A percentile compares a stretch with the other conserved stretches of the same genome.
Evolutionary conservation across 176 grass and related monocot species (phyloP).

Genomic region (Aegilops speltoides): DNA sequence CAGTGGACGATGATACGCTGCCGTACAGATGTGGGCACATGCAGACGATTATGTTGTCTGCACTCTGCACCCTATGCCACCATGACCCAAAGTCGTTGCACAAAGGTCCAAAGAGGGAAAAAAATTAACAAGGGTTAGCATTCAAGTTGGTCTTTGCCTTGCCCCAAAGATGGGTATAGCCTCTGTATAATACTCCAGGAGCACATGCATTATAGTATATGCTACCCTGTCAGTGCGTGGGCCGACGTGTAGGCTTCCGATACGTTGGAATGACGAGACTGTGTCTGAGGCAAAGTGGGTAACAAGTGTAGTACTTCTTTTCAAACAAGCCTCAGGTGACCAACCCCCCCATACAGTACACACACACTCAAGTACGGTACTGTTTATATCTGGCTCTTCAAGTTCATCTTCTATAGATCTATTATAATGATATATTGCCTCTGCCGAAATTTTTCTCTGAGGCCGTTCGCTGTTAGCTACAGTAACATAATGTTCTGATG

Average conservation of each 20-base stretch:
- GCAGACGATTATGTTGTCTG: background rate
- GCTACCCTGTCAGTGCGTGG: background rate
- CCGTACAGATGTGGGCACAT: background rate
- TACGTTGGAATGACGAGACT: background rate
- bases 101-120: background rate
- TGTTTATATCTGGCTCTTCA: no score
- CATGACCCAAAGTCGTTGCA: background rate
- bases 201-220: background rate
- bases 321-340: background rate
- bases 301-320: background rate
- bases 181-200: background rate
- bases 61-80: background rate
- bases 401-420: no score
- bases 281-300: background rate
- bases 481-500: no score
- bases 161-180: background rate
- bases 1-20: background rate
- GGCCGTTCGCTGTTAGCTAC: no score
- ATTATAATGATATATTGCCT: no score
- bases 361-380: background rate
- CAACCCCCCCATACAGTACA: background rate
- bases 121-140: background rate
- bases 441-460: no score
- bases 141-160: background rate
- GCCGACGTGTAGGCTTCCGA: background rate